Percentiles rank a stretch among this genome's conserved stretches.
Evolutionary conservation across 2,329 filamentous ascomycete genomes (phyloP).

Genomic region (Stromatinia cepivora): DNA sequence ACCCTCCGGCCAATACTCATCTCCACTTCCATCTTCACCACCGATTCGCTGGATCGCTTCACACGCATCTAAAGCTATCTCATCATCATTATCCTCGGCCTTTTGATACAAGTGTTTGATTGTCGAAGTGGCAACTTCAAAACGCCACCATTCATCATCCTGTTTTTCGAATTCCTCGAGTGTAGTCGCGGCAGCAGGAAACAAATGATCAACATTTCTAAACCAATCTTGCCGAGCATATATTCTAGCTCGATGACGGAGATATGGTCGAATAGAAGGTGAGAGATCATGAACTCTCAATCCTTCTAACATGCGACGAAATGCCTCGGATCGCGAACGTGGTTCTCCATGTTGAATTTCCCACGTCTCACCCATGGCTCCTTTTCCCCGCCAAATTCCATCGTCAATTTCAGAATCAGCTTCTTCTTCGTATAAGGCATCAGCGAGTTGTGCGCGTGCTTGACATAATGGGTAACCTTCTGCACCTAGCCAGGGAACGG

Average conservation of each 20-base stretch:
- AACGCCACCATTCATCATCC: neutral
- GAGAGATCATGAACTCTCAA: too few relatives aligned
- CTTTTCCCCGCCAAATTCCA: neutral
- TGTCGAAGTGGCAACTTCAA: neutral
- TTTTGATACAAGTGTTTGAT: neutral
- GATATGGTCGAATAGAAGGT: too few relatives aligned
- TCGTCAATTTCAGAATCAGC: neutral
- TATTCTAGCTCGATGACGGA: too few relatives aligned
- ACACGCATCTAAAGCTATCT: rapidly evolving
- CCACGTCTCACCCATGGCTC: too few relatives aligned
- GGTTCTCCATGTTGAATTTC: too few relatives aligned
- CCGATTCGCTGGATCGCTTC: neutral
- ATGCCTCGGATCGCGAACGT: too few relatives aligned
- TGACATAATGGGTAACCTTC: too few relatives aligned
- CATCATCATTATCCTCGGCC: neutral
- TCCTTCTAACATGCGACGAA: too few relatives aligned
- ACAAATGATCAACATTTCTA: rapidly evolving
- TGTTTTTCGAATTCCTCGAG: neutral
- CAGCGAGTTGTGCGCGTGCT: neutral
- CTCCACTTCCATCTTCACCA: rapidly evolving
- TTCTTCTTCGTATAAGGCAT: neutral
- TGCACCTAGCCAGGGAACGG: neutral
- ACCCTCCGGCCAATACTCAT: neutral
- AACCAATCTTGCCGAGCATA: neutral
- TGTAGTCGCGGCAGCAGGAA: neutral